Base-by-base conservation (phyloP, 257 asterid species). In the Ophiorrhiza pumila region DNA sequence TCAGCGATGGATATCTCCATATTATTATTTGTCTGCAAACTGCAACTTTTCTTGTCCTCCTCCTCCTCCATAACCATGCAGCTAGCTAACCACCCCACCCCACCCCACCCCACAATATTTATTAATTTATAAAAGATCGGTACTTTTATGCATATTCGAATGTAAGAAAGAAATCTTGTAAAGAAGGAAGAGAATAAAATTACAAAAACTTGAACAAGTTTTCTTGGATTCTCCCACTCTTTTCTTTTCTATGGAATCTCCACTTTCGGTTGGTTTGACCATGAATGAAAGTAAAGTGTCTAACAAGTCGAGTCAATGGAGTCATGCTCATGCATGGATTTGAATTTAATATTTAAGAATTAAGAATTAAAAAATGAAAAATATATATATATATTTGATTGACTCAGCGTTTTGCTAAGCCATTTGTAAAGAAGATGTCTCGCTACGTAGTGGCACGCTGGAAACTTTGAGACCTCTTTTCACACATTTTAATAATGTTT, bases 1-100 rank as follows among this genome's bases (percentile, higher is more conserved):
- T 83, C 90, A 0, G 84, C 87, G 6, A 91, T 58, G 42, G 97
- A 81, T 39, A 88, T 83, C 59, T 82, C 93, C 92, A 81, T 82
- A 31, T 64, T 74, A n/a, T 68, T 81, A 11, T 49, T 57, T 29
- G n/a, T n/a, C n/a, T n/a, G n/a, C n/a, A n/a, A 11, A 41, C 34
- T 1, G 15, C 43, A 14, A 53, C 29, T 50, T 46, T 22, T 43
- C 14, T 65, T 68, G 9, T 57, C 59, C 58, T 52, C 43, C 0
- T 43, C 39, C 7, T 22, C 68, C 68, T 41, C 69, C 69, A 62
- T 62, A 47, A 60, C 17, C 13, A 60, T 4, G 43, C 43, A n/a
- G n/a, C n/a, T n/a, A n/a, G n/a, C n/a, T n/a, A n/a, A n/a, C n/a
- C n/a, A n/a, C n/a, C n/a, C n/a, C n/a, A n/a, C n/a, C n/a, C n/a